Evolutionary conservation across 2,329 filamentous ascomycete species (phyloP).

Genomic region (Colletotrichum cordylinicola): DNA sequence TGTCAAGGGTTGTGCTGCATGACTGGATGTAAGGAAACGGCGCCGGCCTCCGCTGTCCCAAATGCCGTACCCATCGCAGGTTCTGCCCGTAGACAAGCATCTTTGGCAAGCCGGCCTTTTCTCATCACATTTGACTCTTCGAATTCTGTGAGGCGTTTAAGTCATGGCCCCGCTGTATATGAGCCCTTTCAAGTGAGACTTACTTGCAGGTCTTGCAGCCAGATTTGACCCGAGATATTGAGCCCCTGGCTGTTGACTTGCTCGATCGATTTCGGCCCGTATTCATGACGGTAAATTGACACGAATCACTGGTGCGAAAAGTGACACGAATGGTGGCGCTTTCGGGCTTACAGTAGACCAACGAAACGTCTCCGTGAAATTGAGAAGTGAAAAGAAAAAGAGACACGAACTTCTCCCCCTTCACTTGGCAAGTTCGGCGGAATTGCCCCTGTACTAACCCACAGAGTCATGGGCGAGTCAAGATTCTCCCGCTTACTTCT

Average conservation of each 20-base stretch:
- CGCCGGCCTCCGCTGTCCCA: too few relatives aligned
- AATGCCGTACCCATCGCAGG: neutral
- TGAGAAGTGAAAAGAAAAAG: too few relatives aligned
- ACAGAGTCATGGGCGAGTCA: neutral
- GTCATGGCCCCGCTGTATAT: too few relatives aligned
- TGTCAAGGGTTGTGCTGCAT: neutral
- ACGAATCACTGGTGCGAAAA: neutral
- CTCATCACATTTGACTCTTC: neutral
- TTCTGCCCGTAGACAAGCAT: neutral
- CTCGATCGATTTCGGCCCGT: neutral
- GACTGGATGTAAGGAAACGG: neutral
- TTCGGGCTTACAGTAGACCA: too few relatives aligned
- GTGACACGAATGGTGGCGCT: accelerated
- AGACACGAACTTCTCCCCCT: neutral
- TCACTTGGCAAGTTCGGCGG: neutral
- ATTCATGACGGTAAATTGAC: neutral
- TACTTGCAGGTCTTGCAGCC: neutral
- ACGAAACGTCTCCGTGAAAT: too few relatives aligned
- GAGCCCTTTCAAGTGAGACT: neutral
- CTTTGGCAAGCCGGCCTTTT: neutral
- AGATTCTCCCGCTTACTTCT: neutral
- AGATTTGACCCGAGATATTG: neutral
- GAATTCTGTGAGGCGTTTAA: too few relatives aligned
- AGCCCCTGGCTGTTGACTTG: accelerated
- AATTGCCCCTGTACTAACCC: neutral